Conservation (phyloP, 805 yeast species). For the Wickerhamiella shivajii region DNA sequence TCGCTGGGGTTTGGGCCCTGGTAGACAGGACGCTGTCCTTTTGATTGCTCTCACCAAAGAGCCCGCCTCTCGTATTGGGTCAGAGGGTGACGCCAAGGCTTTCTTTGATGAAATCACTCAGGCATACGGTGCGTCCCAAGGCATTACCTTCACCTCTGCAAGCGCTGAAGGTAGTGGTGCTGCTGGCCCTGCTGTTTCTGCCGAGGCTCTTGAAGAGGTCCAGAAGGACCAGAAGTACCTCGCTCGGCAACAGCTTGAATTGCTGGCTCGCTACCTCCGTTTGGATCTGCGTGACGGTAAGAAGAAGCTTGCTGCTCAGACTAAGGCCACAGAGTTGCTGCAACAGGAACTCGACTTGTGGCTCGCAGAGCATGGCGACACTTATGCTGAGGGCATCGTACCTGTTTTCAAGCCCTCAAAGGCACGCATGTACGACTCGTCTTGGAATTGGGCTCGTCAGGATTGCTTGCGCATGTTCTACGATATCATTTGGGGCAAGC, state of each 20-base stretch:
- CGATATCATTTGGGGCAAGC: conserved; percentile 89
- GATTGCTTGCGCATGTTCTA: conserved; percentile 86
- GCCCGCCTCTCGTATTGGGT: conserved; percentile 76
- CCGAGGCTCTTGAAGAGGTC: conserved; percentile 83
- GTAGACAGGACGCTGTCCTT: conserved; percentile 87
- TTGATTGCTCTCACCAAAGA: conserved; percentile 74
- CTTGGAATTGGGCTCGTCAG: conserved; percentile 99
- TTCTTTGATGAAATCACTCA: conserved; percentile 71
- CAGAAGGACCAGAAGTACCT: conserved; percentile 55
- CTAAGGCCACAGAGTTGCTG: conserved; percentile 67
- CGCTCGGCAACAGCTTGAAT: conserved; percentile 75
- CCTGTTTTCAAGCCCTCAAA: conserved; percentile 84
- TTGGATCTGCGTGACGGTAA: conserved; percentile 85
- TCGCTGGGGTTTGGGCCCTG: conserved; percentile 83
- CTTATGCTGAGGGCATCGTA: conserved; percentile 78
- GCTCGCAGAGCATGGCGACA: conserved; percentile 86
- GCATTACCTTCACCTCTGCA: conserved; percentile 59
- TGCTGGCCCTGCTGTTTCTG: conserved; percentile 74
- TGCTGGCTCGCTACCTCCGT: conserved; percentile 87
- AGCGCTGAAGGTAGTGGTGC: conserved; percentile 39
- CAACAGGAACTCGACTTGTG: conserved; percentile 87
- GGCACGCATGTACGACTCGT: conserved; percentile 92
- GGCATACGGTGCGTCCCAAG: conserved; percentile 73
- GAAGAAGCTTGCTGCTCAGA: conserved; percentile 66
- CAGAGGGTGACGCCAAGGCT: conserved; percentile 81